Evolutionary conservation across 108 stramenopile genomes (phyloP).

Genomic region (Pseudonitzschia delicatissima): DNA sequence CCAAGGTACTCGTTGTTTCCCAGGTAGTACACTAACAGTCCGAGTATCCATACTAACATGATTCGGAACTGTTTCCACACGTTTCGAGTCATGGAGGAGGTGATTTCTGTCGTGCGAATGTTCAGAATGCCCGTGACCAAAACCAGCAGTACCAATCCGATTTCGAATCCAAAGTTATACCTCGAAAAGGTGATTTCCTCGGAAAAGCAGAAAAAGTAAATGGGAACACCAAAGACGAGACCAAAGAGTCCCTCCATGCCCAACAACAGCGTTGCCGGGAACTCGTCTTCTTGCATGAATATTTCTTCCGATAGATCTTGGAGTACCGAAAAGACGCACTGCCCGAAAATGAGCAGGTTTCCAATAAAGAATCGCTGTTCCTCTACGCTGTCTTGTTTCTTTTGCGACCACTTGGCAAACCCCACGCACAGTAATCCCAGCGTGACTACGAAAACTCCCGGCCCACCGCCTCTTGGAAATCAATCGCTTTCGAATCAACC

Average conservation of each 20-base stretch:
- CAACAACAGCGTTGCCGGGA: constrained; percentile 37
- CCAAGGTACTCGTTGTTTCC: constrained; percentile 27
- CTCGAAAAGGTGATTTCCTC: constrained; percentile 9
- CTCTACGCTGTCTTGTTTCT: not conserved
- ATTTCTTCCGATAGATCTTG: constrained; percentile 45
- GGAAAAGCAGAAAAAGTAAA: constrained; percentile 17
- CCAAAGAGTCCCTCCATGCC: constrained; percentile 47
- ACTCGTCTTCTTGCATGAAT: constrained; percentile 46
- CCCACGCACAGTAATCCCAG: constrained; percentile 35
- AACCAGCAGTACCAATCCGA: constrained; percentile 17
- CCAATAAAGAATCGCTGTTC: constrained; percentile 23
- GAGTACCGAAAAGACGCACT: constrained; percentile 33
- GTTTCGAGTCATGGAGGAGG: constrained; percentile 52
- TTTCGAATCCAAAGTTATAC: constrained; percentile 4
- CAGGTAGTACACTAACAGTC: constrained; percentile 34
- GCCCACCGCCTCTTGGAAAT: constrained; percentile 32
- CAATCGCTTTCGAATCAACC: constrained; percentile 26
- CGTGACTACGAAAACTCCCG: constrained; percentile 27
- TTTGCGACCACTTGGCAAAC: constrained; percentile 7
- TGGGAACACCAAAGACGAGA: constrained; percentile 21
- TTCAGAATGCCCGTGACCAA: constrained; percentile 41
- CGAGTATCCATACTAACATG: constrained; percentile 35
- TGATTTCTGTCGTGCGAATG: constrained; percentile 40
- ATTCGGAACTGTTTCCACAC: constrained; percentile 50
- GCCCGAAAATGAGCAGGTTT: constrained; percentile 30